phyloP scores from a whole-genome alignment of 2,329 filamentous ascomycete genomes.

The Xylariaceae sp. region DNA sequence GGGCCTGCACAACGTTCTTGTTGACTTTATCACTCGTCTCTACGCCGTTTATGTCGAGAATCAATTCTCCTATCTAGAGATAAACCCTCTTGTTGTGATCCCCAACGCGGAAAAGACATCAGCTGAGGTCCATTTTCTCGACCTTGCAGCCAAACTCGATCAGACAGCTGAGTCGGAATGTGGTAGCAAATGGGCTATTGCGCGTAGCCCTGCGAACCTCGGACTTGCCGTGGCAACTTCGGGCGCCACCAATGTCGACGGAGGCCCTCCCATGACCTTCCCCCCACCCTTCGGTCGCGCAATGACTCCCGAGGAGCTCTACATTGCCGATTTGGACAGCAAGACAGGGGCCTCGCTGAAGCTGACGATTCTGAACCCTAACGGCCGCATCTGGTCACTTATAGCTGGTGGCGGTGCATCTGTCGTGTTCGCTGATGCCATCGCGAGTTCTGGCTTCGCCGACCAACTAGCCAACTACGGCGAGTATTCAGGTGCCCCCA shows the following conservation, averaged over 20 bases:
- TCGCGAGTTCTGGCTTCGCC: slow-evolving; percentile 93
- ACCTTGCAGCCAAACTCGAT: too few relatives aligned
- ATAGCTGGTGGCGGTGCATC: slow-evolving; percentile 99
- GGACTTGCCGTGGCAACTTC: slow-evolving; percentile 72
- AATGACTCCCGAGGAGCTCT: slow-evolving; percentile 97
- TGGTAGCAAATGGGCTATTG: slow-evolving; percentile 97
- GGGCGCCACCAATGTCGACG: slow-evolving; percentile 84
- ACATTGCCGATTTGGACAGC: slow-evolving; percentile 97
- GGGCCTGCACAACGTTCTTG: slow-evolving; percentile 95
- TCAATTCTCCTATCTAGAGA: slow-evolving; percentile 99
- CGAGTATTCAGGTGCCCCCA: slow-evolving; percentile 98
- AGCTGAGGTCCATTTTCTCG: too few relatives aligned
- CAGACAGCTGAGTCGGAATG: slow-evolving; percentile 99
- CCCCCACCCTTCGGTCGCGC: slow-evolving; percentile 98
- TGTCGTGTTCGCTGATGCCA: slow-evolving; percentile 98
- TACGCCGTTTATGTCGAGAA: slow-evolving; percentile 99
- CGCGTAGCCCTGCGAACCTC: slow-evolving; percentile 84
- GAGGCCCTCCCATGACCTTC: slow-evolving; percentile 98
- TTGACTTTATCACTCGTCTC: slow-evolving; percentile 97
- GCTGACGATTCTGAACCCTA: slow-evolving; percentile 91
- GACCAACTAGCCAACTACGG: slow-evolving; percentile 98
- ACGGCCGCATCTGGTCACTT: slow-evolving; percentile 94
- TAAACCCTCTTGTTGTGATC: slow-evolving; percentile 98
- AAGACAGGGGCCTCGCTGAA: slow-evolving; percentile 99
- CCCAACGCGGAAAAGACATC: too few relatives aligned